These are phyloP conservation scores for Colletotrichum sp. DNA, from an alignment of 2,329 filamentous ascomycete species.

Conservation along the genomic window DNA sequence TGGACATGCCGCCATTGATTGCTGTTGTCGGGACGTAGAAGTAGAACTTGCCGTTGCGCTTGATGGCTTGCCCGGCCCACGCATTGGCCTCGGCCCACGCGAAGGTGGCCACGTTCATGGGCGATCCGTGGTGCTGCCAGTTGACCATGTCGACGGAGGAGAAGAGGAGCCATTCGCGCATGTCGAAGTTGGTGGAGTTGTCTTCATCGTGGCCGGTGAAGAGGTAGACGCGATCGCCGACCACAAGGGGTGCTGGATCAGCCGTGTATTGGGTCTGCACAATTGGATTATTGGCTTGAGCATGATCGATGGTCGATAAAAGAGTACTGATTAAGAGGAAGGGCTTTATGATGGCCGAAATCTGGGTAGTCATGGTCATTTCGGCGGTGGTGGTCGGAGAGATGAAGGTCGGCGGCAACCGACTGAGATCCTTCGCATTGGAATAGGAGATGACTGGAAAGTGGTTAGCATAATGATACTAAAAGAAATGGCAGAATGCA, in stretches of 20 bases:
- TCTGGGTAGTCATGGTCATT: neutral
- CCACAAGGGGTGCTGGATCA: slow-evolving; percentile 30
- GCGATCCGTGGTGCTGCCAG: slow-evolving; percentile 32
- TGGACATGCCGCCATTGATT: slow-evolving; percentile 23
- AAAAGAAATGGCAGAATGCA: neutral
- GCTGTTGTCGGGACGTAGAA: slow-evolving; percentile 30
- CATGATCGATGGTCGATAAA: neutral
- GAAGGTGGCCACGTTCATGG: slow-evolving; percentile 30
- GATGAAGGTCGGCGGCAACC: neutral
- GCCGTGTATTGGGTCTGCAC: neutral
- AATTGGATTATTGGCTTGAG: neutral
- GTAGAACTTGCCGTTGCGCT: slow-evolving; percentile 36
- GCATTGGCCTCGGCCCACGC: slow-evolving; percentile 36
- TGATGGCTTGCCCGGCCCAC: slow-evolving; percentile 35
- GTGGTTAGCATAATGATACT: neutral
- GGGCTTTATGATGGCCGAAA: neutral
- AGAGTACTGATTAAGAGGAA: neutral
- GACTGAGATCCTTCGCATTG: neutral
- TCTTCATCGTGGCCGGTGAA: slow-evolving; percentile 36
- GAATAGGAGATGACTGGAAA: neutral
- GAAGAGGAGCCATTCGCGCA: slow-evolving; percentile 37
- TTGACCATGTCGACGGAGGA: slow-evolving; percentile 37
- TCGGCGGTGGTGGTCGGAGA: neutral
- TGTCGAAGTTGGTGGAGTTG: slow-evolving; percentile 27
- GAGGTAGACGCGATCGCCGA: slow-evolving; percentile 30